phyloP scores from a whole-genome alignment of 305 asterid genomes.

The Fraxinus xanthoxyloides region DNA sequence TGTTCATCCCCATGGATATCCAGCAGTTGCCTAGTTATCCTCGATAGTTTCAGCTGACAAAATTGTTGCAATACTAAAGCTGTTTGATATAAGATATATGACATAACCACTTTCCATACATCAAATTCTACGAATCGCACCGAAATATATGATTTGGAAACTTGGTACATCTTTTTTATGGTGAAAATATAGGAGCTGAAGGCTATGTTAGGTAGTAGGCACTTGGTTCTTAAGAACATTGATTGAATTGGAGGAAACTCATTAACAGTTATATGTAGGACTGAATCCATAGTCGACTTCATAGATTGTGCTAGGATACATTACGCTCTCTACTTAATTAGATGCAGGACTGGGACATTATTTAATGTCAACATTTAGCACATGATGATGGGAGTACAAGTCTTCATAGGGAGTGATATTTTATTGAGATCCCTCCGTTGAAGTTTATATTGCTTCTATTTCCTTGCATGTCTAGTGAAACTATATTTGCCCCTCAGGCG shows the following conservation, averaged over 20 bases:
- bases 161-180: neutral
- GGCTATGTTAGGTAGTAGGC: neutral
- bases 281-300: neutral
- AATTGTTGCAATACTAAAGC: neutral
- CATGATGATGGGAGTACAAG: neutral
- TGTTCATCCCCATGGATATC: neutral
- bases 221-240: neutral
- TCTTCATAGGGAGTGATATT: neutral
- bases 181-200: neutral
- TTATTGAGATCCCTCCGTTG: neutral
- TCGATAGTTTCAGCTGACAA: neutral
- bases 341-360: neutral
- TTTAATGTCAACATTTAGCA: neutral
- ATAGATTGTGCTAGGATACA: neutral
- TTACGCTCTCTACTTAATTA: neutral
- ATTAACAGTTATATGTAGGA: neutral
- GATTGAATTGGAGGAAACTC: neutral
- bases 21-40: neutral
- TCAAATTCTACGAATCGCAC: neutral
- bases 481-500: slow-evolving; percentile 46
- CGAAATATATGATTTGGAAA: neutral
- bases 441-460: neutral
- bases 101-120: neutral
- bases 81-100: neutral
- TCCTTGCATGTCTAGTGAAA: slow-evolving; percentile 1